Conservation (phyloP, 176 grass and related monocot species). For the Aegilops speltoides region DNA sequence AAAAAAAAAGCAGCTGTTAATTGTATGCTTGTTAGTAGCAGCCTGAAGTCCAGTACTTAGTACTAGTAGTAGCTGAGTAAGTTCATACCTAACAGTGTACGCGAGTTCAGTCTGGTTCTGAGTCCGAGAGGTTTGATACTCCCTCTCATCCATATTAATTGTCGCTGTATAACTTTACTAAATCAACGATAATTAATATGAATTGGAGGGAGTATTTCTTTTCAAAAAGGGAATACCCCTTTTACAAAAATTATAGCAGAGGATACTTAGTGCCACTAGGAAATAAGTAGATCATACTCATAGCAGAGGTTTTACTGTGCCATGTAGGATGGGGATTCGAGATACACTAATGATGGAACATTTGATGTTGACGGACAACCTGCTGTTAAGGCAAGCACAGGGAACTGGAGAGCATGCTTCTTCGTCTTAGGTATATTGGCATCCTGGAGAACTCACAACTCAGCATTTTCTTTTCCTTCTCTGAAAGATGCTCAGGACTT, state of each 20-base stretch:
- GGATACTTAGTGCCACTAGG: neutral
- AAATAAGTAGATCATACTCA: neutral
- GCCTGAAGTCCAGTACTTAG: too few species aligned
- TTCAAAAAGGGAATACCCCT: too few species aligned
- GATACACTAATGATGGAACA: conserved; percentile 12
- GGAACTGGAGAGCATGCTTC: conserved; percentile 47
- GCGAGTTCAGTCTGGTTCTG: too few species aligned
- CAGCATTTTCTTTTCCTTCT: too few species aligned
- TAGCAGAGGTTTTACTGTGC: neutral
- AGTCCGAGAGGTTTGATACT: too few species aligned
- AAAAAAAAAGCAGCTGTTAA: too few species aligned
- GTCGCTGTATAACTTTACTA: too few species aligned
- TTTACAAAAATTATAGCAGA: too few species aligned
- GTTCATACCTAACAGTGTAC: too few species aligned
- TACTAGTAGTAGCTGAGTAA: neutral
- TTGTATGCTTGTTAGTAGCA: too few species aligned
- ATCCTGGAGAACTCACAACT: neutral
- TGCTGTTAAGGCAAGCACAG: conserved; percentile 1
- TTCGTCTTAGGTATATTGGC: conserved; percentile 20
- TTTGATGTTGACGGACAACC: conserved; percentile 11
- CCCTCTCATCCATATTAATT: neutral
- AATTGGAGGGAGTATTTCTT: too few species aligned
- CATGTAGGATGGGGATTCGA: neutral
- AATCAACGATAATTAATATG: too few species aligned
- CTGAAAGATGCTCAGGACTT: neutral